Evolutionary conservation across 2,329 filamentous ascomycete genomes (phyloP), one percentile per base, ranked within the genome.

Genomic region (Westerdykella sp.): DNA sequence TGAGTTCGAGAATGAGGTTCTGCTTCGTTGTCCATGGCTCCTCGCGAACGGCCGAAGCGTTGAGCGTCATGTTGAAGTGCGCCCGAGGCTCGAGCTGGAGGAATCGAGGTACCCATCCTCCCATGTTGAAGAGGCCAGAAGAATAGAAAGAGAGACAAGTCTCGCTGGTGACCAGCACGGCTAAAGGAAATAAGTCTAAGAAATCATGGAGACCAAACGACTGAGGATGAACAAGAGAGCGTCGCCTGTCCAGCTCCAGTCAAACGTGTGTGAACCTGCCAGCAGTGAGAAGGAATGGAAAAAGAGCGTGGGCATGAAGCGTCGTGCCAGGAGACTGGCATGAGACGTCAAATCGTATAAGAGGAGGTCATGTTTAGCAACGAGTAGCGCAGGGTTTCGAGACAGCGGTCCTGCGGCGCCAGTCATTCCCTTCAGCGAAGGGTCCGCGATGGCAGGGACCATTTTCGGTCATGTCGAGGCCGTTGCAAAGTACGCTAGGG

Each of bases 161-260:
- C 49, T 60, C 62, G 64, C 64, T 67, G 64, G 56, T 50, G 55
- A 64, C 64, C 64, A 65, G 63, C 64, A 67, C 63, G 62, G 64
- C 63, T 53, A 49, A 57, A 56, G 47, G 47, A 48, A 45, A 6
- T 54, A 50, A 53, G 52, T 54, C 55, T 60, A 65, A 51, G 55
- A 59, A 65, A 53, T 62, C 63, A 67, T 67, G 60, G 60, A 65
- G 56, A 52, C 60, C 53, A 51, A 49, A 50, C 48, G 53, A 57
- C 51, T 53, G 55, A 56, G 49, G 55, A 58, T 53, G 59, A 64
- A 64, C 56, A 59, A 56, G 51, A 57, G 48, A 53, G 46, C 49
- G 53, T 49, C 56, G 61, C 57, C 58, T 60, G 60, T 58, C 59
- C 63, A 60, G 54, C 55, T 54, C 57, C 59, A 60, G 54, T 60